Percentiles rank a stretch among this genome's conserved stretches.
Evolutionary conservation across 2,329 filamentous ascomycete species (phyloP).

Genomic region (Monosporascus cannonballus): DNA sequence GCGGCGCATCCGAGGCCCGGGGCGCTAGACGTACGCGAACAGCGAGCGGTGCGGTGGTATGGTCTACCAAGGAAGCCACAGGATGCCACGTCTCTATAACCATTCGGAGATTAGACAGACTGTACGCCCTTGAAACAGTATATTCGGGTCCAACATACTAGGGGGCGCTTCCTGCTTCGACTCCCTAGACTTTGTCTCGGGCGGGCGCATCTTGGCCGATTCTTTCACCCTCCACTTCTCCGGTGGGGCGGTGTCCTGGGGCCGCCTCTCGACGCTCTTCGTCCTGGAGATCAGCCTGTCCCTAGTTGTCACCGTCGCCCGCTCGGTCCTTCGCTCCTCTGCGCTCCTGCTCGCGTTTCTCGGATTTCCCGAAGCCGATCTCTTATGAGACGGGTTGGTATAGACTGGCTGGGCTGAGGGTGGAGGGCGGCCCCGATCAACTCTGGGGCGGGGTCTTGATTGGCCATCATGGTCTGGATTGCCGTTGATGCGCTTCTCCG

Average conservation of each 20-base stretch:
- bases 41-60: conserved; percentile 48
- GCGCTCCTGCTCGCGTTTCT: conserved; percentile 41
- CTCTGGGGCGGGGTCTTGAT: conserved; percentile 18
- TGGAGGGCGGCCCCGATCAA: conserved; percentile 27
- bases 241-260: conserved; percentile 24
- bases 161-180: conserved; percentile 40
- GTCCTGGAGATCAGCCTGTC: conserved; percentile 56
- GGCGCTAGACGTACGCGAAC: conserved; percentile 57
- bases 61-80: conserved; percentile 64
- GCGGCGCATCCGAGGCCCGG: conserved; percentile 67
- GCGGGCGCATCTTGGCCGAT: conserved; percentile 32
- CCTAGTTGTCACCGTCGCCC: conserved; percentile 50
- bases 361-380: conserved; percentile 51
- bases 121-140: neutral
- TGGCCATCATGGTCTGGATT: conserved; percentile 26
- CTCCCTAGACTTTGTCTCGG: conserved; percentile 40
- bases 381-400: conserved; percentile 45
- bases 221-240: conserved; percentile 33
- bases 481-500: conserved; percentile 37
- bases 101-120: conserved; percentile 19
- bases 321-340: conserved; percentile 53
- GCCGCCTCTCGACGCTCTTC: conserved; percentile 50
- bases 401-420: conserved; percentile 26
- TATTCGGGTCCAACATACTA: conserved; percentile 32
- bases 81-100: conserved; percentile 64